Evolutionary conservation across 768 basidiomycete species (phyloP), one percentile per base, ranked within the genome.

Genomic region (Crassisporium funariophilum): DNA sequence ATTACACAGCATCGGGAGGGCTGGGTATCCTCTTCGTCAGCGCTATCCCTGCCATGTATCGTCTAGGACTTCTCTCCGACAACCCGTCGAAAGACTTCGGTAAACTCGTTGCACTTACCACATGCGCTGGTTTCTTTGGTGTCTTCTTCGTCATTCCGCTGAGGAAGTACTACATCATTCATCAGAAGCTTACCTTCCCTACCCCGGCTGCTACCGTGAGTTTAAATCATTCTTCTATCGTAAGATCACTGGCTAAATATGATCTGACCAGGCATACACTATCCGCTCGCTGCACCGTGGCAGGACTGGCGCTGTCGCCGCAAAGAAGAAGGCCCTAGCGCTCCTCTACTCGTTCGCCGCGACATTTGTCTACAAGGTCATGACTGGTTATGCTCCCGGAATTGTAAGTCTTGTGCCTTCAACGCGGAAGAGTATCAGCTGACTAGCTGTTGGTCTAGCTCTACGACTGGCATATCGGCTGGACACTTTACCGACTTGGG

Each of bases 141-240:
- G 75, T 83, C 7, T 82, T 84, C 63, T 86, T 86, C 70, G 81
- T 80, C 44, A 79, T 84, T 46, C 82, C 83, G 1, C 65, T 83
- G 25, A 74, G 80, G 44, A 77, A 76, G 52, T 80, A 80, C 61
- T 84, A 79, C 64, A 81, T 85, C 52, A 66, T 84, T 41, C 73
- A 78, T 55, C 79, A 82, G 60, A 82, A 82, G 60, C 63, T 83
- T 12, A 78, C 78, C 12, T 84, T 84, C 69, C 82, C 81, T 0
- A 82, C 82, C 1, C 80, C 79, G 21, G 78, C 84, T 47, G 85
- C 83, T 12, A 82, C 83, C 25, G 75, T 72, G 58, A 50, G 70
- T 56, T n/a, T n/a, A n/a, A n/a, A n/a, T n/a, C n/a, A n/a, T 19
- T 19, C n/a, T 34, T 16, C 23, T 3, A 13, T 34, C 11, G 22